These are phyloP conservation scores for Hanseniaspora vineae DNA, from an alignment of 805 yeast genomes.

Conservation along the genomic window DNA sequence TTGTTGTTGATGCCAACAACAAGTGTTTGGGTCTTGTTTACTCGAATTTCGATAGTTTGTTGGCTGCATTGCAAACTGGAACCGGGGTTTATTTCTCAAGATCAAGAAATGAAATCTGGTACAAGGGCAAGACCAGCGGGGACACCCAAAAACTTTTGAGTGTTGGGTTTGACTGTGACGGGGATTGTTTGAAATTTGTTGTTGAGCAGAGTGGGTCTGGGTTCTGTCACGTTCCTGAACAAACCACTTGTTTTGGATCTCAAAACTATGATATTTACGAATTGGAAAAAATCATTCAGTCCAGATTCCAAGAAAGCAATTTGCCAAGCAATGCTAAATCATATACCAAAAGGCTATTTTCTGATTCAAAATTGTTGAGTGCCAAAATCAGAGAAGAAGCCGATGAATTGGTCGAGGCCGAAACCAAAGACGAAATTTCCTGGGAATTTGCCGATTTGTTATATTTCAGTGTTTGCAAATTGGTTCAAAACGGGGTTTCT, in stretches of 20 bases:
- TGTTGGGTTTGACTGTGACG: slow-evolving; percentile 78
- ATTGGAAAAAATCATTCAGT: slow-evolving; percentile 52
- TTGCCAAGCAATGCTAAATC: slow-evolving; percentile 44
- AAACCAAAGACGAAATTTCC: slow-evolving; percentile 52
- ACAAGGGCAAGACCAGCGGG: slow-evolving; percentile 93
- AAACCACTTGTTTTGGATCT: slow-evolving; percentile 69
- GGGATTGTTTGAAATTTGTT: slow-evolving; percentile 76
- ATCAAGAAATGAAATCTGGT: slow-evolving; percentile 80
- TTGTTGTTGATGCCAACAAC: slow-evolving; percentile 58
- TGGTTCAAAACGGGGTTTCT: slow-evolving; percentile 66
- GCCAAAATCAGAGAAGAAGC: slow-evolving; percentile 95
- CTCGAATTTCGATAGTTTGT: slow-evolving; percentile 71
- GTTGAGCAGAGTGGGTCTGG: slow-evolving; percentile 82
- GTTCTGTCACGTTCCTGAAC: slow-evolving; percentile 75
- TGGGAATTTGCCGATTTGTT: slow-evolving; percentile 97
- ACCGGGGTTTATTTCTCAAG: slow-evolving; percentile 93
- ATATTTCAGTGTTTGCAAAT: slow-evolving; percentile 61
- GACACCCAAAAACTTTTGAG: slow-evolving; percentile 69
- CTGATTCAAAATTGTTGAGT: slow-evolving; percentile 57
- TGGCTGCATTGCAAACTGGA: slow-evolving; percentile 65
- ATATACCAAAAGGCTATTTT: slow-evolving; percentile 81
- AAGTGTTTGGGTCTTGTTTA: slow-evolving; percentile 82
- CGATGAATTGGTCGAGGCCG: slow-evolving; percentile 86
- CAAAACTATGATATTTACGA: slow-evolving; percentile 44
- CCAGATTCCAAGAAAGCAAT: slow-evolving; percentile 45